Evolutionary conservation across 306 rosid species (phyloP).

Genomic region (Rosa multiflora): DNA sequence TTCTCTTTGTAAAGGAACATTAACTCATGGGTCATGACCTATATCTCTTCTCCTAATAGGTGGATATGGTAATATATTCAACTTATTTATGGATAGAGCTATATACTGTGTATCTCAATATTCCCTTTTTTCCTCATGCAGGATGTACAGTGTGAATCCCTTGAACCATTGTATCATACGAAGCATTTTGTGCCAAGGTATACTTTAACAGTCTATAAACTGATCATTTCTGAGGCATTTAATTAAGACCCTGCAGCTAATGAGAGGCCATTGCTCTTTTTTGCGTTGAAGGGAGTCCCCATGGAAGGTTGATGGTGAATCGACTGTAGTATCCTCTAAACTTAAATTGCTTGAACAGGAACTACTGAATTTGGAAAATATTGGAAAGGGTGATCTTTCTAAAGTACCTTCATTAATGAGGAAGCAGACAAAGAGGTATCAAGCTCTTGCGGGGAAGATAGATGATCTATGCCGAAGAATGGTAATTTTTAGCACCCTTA

Average conservation of each 20-base stretch:
- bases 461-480: constrained; percentile 75
- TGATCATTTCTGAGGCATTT: constrained; percentile 16
- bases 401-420: constrained; percentile 66
- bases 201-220: constrained; percentile 14
- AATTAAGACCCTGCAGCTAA: constrained; percentile 34
- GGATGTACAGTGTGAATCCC: constrained; percentile 81
- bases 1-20: not conserved
- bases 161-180: constrained; percentile 52
- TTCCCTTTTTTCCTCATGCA: constrained; percentile 37
- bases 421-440: constrained; percentile 87
- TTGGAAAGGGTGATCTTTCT: constrained; percentile 52
- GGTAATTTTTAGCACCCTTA: constrained; percentile 39
- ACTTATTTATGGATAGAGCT: not conserved
- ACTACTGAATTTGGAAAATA: constrained; percentile 64
- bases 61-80: not conserved
- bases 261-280: constrained; percentile 24
- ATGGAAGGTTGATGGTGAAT: constrained; percentile 86
- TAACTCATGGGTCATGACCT: not conserved
- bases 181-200: constrained; percentile 86
- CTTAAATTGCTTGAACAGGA: constrained; percentile 80
- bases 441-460: constrained; percentile 73
- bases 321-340: constrained; percentile 70
- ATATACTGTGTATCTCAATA: constrained; percentile 21
- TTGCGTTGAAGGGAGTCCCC: constrained; percentile 75
- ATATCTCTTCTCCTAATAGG: not conserved